Base-by-base conservation (phyloP, 495 filamentous ascomycete genomes). In the Cercophora sp. region DNA sequence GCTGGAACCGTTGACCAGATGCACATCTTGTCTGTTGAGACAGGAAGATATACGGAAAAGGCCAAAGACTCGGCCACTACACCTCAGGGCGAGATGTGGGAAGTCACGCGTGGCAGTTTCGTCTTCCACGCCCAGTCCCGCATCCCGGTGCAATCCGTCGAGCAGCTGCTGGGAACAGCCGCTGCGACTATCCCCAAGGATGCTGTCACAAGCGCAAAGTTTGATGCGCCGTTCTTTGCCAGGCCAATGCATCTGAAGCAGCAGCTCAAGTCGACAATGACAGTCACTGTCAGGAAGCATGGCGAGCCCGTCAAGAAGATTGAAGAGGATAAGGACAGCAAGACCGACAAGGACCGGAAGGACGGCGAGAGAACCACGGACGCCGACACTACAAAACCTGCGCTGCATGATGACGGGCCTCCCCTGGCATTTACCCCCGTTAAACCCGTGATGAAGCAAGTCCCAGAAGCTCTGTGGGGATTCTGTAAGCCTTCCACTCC, bases 171-270 rank as follows among this genome's bases (percentile, higher is more conserved):
- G n/a, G n/a, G n/a, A n/a, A n/a, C n/a, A n/a, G n/a, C n/a, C n/a
- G n/a, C n/a, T n/a, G n/a, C n/a, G n/a, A n/a, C n/a, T n/a, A n/a
- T n/a, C n/a, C 26, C 44, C 25, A 32, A 32, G 29, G 29, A 13
- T 6, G 8, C 29, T 13, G 29, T 32, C 22, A 15, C 44, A 15
- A 16, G 16, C 13, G 22, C 25, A 20, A 9, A 27, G 8, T 15
- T 11, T 25, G 31, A 16, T 13, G 15, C 44, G 11, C 44, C 44
- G 13, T 29, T 47, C 26, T 29, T 0, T 16, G 22, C 44, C n/a
- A 11, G 22, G n/a, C 44, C 44, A n/a, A 47, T 47, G 44, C 44
- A 47, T n/a, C 44, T 47, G n/a, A n/a, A 26, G n/a, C n/a, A 27
- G 11, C 36, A 40, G 18, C 15, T 40, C 6, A 19, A 5, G 8